Conservation (phyloP, 2,329 filamentous ascomycete species). For the Beauveria scarabaeidicola region DNA sequence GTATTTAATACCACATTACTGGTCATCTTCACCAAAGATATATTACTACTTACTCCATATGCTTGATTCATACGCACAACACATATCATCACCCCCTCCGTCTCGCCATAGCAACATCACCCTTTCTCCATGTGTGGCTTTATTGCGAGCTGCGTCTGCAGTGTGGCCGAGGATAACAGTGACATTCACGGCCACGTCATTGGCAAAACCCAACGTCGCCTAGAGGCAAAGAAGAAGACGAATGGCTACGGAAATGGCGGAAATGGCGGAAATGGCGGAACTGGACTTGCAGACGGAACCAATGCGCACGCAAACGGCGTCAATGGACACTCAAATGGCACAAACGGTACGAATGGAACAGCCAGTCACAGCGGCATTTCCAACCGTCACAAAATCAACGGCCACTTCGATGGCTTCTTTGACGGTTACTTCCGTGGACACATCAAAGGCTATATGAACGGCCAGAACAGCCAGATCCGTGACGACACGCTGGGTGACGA, state of each 20-base stretch:
- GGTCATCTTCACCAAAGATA: neutral
- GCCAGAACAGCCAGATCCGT: neutral
- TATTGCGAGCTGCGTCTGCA: neutral
- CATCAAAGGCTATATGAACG: neutral
- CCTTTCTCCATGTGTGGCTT: neutral
- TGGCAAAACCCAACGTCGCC: neutral
- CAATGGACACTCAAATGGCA: neutral
- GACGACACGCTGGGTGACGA: neutral
- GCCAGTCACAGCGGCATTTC: neutral
- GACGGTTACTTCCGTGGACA: neutral
- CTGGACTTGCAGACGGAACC: neutral
- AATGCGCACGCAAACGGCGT: neutral
- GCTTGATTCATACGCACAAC: neutral
- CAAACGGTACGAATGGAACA: neutral
- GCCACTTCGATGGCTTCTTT: neutral
- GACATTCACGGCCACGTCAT: neutral
- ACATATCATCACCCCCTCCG: neutral
- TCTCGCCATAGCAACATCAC: neutral
- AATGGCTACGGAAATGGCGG: neutral
- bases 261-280: neutral
- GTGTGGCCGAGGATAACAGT: neutral
- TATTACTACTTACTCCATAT: neutral
- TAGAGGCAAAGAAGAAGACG: neutral
- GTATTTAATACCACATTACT: neutral
- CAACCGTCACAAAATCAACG: neutral